Evolutionary conservation across 2,329 filamentous ascomycete genomes (phyloP).

Genomic region (Alternaria rosae): DNA sequence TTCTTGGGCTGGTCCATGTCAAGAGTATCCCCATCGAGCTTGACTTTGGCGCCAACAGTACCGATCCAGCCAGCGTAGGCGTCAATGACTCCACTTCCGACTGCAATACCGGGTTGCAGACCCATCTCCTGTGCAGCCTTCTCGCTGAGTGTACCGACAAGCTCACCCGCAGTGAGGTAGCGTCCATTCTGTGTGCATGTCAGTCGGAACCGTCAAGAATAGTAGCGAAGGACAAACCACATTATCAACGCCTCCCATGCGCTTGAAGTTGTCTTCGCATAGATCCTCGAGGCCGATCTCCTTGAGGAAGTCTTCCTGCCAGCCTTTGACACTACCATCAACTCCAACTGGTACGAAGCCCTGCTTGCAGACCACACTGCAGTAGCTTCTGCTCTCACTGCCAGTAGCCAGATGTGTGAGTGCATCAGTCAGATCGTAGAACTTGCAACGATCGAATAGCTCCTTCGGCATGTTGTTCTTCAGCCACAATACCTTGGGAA

Average conservation of each 20-base stretch:
- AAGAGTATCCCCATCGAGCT: constrained; percentile 72
- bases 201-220: constrained; percentile 37
- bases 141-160: constrained; percentile 84
- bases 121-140: constrained; percentile 85
- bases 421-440: constrained; percentile 93
- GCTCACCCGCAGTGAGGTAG: constrained; percentile 90
- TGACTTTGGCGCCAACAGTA: constrained; percentile 95
- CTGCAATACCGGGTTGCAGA: constrained; percentile 83
- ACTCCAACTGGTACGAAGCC: constrained; percentile 96
- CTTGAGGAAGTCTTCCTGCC: constrained; percentile 93
- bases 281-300: constrained; percentile 88
- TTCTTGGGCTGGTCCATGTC: constrained; percentile 75
- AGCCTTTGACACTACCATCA: constrained; percentile 95
- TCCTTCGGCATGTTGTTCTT: constrained; percentile 98
- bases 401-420: constrained; percentile 94
- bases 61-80: constrained; percentile 99
- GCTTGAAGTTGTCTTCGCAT: constrained; percentile 84
- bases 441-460: constrained; percentile 91
- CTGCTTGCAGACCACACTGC: constrained; percentile 96
- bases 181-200: constrained; percentile 78
- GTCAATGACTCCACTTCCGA: constrained; percentile 96
- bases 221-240: constrained; percentile 71
- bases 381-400: constrained; percentile 90
- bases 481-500: constrained; percentile 96
- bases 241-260: constrained; percentile 92